Conservation (phyloP, 2,329 filamentous ascomycete species). For the Exophiala calicioides region DNA sequence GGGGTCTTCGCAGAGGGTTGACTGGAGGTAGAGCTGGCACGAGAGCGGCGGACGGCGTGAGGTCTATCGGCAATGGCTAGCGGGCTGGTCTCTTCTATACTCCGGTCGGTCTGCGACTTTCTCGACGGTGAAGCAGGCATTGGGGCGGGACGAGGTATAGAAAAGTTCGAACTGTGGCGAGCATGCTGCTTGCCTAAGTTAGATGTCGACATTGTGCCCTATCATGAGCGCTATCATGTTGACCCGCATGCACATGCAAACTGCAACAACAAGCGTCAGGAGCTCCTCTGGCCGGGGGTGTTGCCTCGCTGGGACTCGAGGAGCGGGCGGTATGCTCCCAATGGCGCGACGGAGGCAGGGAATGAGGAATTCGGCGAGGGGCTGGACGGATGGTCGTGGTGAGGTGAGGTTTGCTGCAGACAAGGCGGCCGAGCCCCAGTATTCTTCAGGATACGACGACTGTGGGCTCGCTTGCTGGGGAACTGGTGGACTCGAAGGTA, state of each 20-base stretch:
- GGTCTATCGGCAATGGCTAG: conserved; percentile 25
- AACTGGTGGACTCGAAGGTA: background rate
- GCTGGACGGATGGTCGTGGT: too few relatives aligned
- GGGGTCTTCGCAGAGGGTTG: conserved; percentile 39
- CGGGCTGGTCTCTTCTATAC: conserved; percentile 18
- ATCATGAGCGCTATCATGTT: conserved; percentile 23
- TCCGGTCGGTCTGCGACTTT: conserved; percentile 21
- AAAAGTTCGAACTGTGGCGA: conserved; percentile 22
- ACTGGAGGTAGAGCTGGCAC: conserved; percentile 27
- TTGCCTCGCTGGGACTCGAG: too few relatives aligned
- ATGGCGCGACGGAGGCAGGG: conserved; percentile 14
- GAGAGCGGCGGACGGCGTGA: conserved; percentile 18
- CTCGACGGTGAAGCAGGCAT: conserved; percentile 23
- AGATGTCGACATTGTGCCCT: conserved; percentile 22
- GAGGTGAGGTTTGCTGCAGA: conserved; percentile 41
- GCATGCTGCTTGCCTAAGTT: conserved; percentile 21
- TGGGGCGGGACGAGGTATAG: conserved; percentile 15
- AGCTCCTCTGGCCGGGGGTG: too few relatives aligned
- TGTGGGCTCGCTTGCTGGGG: background rate
- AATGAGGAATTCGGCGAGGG: conserved; percentile 22
- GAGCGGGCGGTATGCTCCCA: conserved; percentile 5
- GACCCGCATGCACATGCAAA: conserved; percentile 18
- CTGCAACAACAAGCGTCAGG: background rate
- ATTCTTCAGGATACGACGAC: background rate
- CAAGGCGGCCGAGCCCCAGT: too few relatives aligned